Evolutionary conservation across 1,284 basidiomycete species (phyloP).

Genomic region (Boletus albobrunnescens): DNA sequence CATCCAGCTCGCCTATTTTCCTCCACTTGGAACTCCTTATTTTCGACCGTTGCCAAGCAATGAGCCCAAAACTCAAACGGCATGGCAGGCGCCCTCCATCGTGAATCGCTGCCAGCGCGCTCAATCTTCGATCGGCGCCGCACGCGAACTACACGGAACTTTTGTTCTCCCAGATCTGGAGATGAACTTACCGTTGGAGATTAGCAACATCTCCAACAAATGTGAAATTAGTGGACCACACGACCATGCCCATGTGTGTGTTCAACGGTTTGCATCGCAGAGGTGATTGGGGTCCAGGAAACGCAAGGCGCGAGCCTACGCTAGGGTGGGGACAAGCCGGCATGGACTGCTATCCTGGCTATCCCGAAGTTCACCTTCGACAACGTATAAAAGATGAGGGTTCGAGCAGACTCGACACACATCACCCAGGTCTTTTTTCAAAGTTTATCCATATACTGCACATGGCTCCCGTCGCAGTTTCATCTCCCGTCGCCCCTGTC

Average conservation of each 20-base stretch:
- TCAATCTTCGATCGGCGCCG: slow-evolving; percentile 12
- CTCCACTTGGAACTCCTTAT: slow-evolving; percentile 3
- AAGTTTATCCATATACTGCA: neutral
- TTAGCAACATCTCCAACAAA: neutral
- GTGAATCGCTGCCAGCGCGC: slow-evolving; percentile 1
- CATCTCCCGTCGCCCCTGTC: slow-evolving; percentile 8
- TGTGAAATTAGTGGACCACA: neutral
- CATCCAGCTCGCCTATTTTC: neutral
- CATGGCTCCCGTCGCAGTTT: slow-evolving; percentile 17
- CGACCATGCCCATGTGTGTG: neutral
- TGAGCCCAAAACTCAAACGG: neutral
- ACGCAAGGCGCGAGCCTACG: neutral
- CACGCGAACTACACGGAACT: slow-evolving; percentile 4
- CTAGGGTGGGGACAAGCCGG: neutral
- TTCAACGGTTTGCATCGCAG: neutral
- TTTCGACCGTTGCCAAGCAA: slow-evolving; percentile 4
- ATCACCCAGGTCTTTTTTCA: neutral
- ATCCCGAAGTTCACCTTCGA: neutral
- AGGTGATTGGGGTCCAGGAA: neutral
- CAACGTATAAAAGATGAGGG: slow-evolving; percentile 14
- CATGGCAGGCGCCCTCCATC: neutral
- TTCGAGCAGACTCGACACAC: neutral
- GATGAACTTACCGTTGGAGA: slow-evolving; percentile 2
- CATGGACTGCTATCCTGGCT: neutral
- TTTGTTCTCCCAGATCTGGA: neutral